Conservation (phyloP, 805 yeast genomes). For the Metschnikowia cerradonensis region DNA sequence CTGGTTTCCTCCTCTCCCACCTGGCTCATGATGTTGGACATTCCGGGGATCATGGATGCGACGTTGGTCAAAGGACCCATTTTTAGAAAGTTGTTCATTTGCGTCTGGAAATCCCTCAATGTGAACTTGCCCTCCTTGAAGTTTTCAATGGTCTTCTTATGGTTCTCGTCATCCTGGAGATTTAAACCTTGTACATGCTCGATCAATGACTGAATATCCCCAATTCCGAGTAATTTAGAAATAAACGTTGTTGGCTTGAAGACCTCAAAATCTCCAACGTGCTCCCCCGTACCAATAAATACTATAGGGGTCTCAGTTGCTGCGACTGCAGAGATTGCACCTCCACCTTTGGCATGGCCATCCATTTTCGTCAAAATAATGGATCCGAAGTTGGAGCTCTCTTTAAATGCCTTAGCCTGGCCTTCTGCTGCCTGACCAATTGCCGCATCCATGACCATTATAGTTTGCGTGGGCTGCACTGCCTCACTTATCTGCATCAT, state of each 20-base stretch:
- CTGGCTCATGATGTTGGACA: slow-evolving; percentile 77
- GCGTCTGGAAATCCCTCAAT: slow-evolving; percentile 84
- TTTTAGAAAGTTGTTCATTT: slow-evolving; percentile 90
- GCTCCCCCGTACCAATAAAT: slow-evolving; percentile 98
- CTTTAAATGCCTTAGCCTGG: slow-evolving; percentile 92
- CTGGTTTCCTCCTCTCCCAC: slow-evolving; percentile 91
- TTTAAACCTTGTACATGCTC: slow-evolving; percentile 89
- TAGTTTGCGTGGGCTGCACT: slow-evolving; percentile 90
- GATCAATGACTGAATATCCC: slow-evolving; percentile 89
- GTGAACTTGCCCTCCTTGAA: slow-evolving; percentile 94
- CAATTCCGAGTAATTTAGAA: slow-evolving; percentile 90
- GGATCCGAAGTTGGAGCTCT: slow-evolving; percentile 89
- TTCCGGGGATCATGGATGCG: slow-evolving; percentile 93
- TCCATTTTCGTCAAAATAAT: slow-evolving; percentile 94
- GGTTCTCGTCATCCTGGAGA: slow-evolving; percentile 60
- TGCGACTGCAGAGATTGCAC: slow-evolving; percentile 98
- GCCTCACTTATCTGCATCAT: slow-evolving; percentile 91
- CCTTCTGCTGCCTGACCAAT: slow-evolving; percentile 98
- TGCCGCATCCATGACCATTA: slow-evolving; percentile 95
- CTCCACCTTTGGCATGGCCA: slow-evolving; percentile 99
- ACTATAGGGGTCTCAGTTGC: slow-evolving; percentile 93
- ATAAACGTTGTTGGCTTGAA: slow-evolving; percentile 87
- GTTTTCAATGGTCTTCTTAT: slow-evolving; percentile 86
- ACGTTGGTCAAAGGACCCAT: slow-evolving; percentile 96
- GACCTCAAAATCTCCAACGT: slow-evolving; percentile 85